These are phyloP conservation scores for Colletotrichum incanum DNA, from an alignment of 2,329 filamentous ascomycete species.

Conservation along the genomic window DNA sequence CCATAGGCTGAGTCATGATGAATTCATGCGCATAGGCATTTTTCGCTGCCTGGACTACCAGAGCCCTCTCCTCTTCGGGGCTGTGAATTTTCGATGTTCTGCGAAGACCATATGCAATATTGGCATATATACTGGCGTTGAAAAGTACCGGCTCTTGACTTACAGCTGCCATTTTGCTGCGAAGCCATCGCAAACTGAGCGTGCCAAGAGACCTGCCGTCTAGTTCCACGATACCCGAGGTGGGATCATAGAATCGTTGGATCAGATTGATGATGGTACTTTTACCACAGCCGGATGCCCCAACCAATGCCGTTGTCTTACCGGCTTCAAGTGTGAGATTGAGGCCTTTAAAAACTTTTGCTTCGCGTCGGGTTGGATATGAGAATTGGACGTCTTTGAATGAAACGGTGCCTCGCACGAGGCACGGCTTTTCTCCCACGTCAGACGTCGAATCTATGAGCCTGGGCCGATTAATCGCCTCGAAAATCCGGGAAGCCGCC, in stretches of 20 bases:
- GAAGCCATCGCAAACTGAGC: constrained; percentile 50
- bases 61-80: constrained; percentile 37
- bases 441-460: no score
- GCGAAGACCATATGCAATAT: constrained; percentile 64
- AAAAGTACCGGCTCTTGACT: constrained; percentile 83
- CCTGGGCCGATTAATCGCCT: no score
- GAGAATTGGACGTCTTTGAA: no score
- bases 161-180: constrained; percentile 69
- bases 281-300: constrained; percentile 71
- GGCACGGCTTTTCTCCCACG: neutral
- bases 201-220: constrained; percentile 46
- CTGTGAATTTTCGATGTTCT: constrained; percentile 21
- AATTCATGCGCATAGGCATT: constrained; percentile 72
- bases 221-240: constrained; percentile 32
- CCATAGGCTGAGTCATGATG: constrained; percentile 65
- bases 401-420: neutral
- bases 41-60: constrained; percentile 33
- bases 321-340: constrained; percentile 67
- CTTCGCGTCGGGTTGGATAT: neutral
- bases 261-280: constrained; percentile 71
- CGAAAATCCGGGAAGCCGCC: no score
- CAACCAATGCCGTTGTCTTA: constrained; percentile 68
- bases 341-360: constrained; percentile 71
- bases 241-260: constrained; percentile 57
- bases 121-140: constrained; percentile 75